Evolutionary conservation across 148 eudicot genomes (phyloP).

Genomic region (Vaccinium corymbosum): DNA sequence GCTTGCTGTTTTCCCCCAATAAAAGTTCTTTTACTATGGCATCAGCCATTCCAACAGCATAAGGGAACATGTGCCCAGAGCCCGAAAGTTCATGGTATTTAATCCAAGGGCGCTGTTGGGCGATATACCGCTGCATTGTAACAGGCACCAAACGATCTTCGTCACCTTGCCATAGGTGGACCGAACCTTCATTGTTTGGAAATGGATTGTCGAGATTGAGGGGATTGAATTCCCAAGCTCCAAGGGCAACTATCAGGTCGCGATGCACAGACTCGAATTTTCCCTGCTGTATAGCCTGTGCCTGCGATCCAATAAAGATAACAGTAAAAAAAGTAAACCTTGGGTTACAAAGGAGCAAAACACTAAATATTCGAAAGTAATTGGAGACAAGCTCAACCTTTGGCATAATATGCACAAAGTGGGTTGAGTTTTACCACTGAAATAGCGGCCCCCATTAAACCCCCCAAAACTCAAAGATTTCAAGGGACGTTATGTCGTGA

Average conservation of each 20-base stretch:
- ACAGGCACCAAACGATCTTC: conserved; percentile 58
- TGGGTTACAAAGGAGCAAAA: background rate
- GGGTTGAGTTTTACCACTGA: background rate
- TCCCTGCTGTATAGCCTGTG: conserved; percentile 58
- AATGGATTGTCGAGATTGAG: conserved; percentile 54
- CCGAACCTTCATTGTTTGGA: conserved; percentile 49
- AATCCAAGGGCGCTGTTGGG: conserved; percentile 63
- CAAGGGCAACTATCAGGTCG: conserved; percentile 58
- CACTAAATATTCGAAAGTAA: background rate
- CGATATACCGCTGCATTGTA: conserved; percentile 52
- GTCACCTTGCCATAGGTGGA: conserved; percentile 85
- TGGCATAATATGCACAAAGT: background rate
- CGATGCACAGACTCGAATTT: conserved; percentile 61
- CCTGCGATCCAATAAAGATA: conserved; percentile 12
- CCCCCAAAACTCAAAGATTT: background rate
- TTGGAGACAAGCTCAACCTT: too few relatives aligned
- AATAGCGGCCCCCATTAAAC: background rate
- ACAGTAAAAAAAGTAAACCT: background rate
- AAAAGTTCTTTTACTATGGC: conserved; percentile 55
- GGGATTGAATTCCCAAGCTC: conserved; percentile 78
- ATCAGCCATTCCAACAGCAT: conserved; percentile 53
- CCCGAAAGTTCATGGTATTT: conserved; percentile 63
- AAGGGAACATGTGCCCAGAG: conserved; percentile 68
- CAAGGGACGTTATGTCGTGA: background rate
- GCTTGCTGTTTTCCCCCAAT: conserved; percentile 26